Evolutionary conservation across 2,329 filamentous ascomycete genomes (phyloP).

Genomic region (Trichoderma guizhouense): DNA sequence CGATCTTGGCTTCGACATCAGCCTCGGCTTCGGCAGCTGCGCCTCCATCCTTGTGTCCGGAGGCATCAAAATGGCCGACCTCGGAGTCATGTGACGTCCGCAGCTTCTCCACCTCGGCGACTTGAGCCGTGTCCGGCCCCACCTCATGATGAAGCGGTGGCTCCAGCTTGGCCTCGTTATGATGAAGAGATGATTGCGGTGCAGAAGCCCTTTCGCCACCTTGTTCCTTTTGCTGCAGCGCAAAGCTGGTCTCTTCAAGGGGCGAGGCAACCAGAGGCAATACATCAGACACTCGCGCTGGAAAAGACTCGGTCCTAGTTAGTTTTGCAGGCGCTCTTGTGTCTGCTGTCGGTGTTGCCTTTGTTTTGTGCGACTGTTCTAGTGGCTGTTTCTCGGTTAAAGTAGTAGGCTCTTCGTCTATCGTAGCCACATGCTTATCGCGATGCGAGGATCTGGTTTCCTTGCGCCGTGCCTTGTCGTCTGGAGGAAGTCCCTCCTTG

Average conservation of each 20-base stretch:
- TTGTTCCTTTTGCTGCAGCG: background rate
- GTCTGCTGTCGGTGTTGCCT: background rate
- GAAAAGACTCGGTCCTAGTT: conserved; percentile 5
- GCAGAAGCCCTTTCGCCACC: background rate
- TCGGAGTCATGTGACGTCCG: conserved; percentile 40
- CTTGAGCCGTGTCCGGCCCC: conserved; percentile 26
- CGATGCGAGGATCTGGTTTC: conserved; percentile 40
- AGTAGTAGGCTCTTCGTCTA: conserved; percentile 29
- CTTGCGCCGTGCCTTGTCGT: conserved; percentile 54
- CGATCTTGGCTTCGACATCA: conserved; percentile 21
- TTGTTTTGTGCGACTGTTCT: background rate
- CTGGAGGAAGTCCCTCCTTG: conserved; percentile 59
- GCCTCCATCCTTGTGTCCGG: conserved; percentile 21
- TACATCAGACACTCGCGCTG: background rate
- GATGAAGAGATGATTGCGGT: conserved; percentile 22
- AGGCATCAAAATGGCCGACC: conserved; percentile 33
- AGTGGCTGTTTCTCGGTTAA: background rate
- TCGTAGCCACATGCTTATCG: conserved; percentile 41
- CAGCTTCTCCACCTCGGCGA: conserved; percentile 31
- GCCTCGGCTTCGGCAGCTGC: conserved; percentile 31
- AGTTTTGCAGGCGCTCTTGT: background rate
- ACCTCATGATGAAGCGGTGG: conserved; percentile 20
- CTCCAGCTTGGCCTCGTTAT: conserved; percentile 23
- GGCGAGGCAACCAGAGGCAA: background rate
- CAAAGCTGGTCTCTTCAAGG: background rate